Evolutionary conservation across 2,329 filamentous ascomycete genomes (phyloP), one percentile per base, ranked within the genome.

Genomic region (Aureobasidium lini): DNA sequence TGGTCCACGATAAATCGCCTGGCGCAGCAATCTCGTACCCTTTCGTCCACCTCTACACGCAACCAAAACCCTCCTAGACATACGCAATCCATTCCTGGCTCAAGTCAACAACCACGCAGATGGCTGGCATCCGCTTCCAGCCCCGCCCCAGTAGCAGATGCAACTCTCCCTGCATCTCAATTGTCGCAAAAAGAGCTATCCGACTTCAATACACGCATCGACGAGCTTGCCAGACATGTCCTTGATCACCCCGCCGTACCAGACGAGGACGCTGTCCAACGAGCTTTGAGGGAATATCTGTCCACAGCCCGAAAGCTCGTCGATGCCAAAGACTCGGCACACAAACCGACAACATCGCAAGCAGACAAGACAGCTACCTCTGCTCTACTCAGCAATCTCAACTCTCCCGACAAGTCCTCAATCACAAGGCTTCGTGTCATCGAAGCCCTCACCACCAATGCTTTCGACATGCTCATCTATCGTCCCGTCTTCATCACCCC

Each of bases 401-500:
- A 67, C 64, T 66, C 66, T 62, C 66, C 69, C 7, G 62, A 65
- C 16, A 63, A 64, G 34, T 64, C 69, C 15, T 68, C 72, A 23
- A 71, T 72, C 42, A 66, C 66, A 16, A 72, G 70, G 59, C 67
- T 73, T 4, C 72, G 66, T 28, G 54, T 72, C 13, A 61, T 76
- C 29, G 72, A 73, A 18, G 70, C 74, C 37, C 73, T 86, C 61
- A 81, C 80, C 11, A 71, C 75, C 23, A 72, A 80, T 13, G 84
- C 87, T n/a, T 88, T 89, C 70, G 77, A 81, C 39, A 81, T 96
- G 59, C 71, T 95, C 61, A 81, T 81, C 49, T 84, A 93, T 66
- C 85, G 87, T 4, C 84, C 87, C 62, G 85, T 96, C 49, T 89
- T 91, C 74, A 88, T 97, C 69, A 88, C 89, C 4, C 84, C 87